phyloP scores from a whole-genome alignment of 176 grass and related monocot species.

The Paspalum vaginatum region DNA sequence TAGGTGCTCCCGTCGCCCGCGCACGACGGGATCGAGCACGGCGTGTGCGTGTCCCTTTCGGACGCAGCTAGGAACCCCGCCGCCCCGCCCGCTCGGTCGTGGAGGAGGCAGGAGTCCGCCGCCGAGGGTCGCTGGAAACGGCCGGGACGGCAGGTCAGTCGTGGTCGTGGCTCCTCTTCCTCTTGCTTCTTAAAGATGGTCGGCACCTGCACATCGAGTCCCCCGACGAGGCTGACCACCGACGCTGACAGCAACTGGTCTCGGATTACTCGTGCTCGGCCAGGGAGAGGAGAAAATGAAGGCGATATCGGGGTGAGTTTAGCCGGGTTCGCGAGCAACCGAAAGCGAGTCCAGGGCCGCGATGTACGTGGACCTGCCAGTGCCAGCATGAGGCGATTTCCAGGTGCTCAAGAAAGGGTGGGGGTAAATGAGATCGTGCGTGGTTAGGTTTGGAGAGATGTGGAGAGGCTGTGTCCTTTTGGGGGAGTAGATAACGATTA shows the following conservation, averaged over 20 bases:
- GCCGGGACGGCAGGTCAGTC: not conserved
- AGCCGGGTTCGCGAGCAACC: slow-evolving; percentile 21
- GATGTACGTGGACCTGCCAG: not conserved
- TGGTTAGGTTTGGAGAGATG: not conserved
- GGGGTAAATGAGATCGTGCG: not conserved
- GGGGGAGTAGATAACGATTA: not conserved
- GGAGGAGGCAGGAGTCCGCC: not conserved
- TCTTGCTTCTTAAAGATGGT: slow-evolving; percentile 19
- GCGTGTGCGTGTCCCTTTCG: not conserved
- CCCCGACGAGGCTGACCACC: not conserved
- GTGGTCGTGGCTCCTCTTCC: not conserved
- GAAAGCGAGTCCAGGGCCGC: too few species aligned
- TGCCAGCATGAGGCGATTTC: too few species aligned
- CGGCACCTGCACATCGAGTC: slow-evolving; percentile 44
- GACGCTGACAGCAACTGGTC: not conserved
- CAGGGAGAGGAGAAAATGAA: too few species aligned
- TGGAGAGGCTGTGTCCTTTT: not conserved
- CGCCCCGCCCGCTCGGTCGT: not conserved
- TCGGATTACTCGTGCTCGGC: too few species aligned
- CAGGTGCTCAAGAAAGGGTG: not conserved
- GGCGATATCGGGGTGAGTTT: too few species aligned
- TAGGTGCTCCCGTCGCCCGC: too few species aligned
- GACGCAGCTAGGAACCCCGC: too few species aligned
- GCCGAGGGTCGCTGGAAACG: not conserved
- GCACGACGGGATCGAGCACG: too few species aligned